These are phyloP conservation scores for Mrakia frigida DNA, from an alignment of 768 basidiomycete genomes.

Conservation along the genomic window DNA sequence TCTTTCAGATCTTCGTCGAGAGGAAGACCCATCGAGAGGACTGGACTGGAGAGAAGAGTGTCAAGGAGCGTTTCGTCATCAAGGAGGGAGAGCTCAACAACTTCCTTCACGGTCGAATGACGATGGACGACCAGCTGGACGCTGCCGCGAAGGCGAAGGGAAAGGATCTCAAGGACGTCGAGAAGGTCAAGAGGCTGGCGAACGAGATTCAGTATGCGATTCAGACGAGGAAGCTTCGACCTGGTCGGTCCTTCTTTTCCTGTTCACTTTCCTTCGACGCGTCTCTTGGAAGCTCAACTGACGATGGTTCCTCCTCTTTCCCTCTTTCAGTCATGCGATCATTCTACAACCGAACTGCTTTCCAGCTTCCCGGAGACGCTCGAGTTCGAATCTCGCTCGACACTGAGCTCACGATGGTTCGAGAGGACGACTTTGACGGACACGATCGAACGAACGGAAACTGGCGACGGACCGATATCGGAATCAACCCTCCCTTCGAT, in stretches of 20 bases:
- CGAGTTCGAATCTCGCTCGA: constrained; percentile 97
- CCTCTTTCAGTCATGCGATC: constrained; percentile 74
- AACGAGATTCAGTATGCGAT: constrained; percentile 92
- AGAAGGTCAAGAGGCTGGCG: constrained; percentile 92
- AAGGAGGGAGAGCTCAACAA: constrained; percentile 88
- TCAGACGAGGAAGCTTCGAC: constrained; percentile 69
- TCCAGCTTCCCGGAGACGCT: constrained; percentile 98
- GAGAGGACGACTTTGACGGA: constrained; percentile 97
- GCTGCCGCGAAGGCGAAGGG: constrained; percentile 69
- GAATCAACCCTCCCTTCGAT: constrained; percentile 59
- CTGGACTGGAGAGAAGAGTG: constrained; percentile 94
- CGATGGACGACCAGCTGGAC: constrained; percentile 88
- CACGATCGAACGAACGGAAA: constrained; percentile 68
- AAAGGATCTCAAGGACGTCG: constrained; percentile 88
- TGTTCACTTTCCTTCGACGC: not conserved
- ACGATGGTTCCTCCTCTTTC: not conserved
- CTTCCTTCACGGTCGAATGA: constrained; percentile 83
- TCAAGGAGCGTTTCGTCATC: constrained; percentile 92
- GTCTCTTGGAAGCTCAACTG: not conserved
- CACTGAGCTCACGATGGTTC: constrained; percentile 86
- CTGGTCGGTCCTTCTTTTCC: constrained; percentile 54
- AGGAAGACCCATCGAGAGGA: constrained; percentile 75
- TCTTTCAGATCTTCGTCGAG: constrained; percentile 47
- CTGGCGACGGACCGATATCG: constrained; percentile 88
- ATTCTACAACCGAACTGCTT: constrained; percentile 98